Base-by-base conservation (phyloP, 2,329 filamentous ascomycete genomes). In the Lizonia empirigonia region DNA sequence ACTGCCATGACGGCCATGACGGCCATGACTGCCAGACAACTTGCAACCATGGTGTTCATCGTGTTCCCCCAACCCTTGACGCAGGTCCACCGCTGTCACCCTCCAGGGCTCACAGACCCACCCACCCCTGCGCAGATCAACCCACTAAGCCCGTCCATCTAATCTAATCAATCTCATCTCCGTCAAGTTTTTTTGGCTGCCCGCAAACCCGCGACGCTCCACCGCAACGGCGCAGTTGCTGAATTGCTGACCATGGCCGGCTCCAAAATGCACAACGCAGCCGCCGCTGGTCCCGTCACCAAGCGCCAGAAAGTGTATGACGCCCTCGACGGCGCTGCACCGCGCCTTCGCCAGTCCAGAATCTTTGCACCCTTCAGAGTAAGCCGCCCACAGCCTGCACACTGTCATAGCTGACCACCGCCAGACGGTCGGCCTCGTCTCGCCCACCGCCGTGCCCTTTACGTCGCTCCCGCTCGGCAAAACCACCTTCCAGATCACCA, bases 401-500 rank as follows among this genome's bases (percentile, higher is more conserved):
- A 15, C 6, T 15, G 13, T 30, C 26, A 13, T n/a, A n/a, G 37
- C 45, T 65, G 37, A 64, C 51, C 10, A 7, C 19, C 16, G 20
- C 12, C 70, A 96, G 90, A 97, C 93, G 37, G 84, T 99, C 59
- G 94, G 94, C 13, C 81, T 99, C 24, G 91, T 99, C 2, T 97
- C 94, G 5, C 91, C 94, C 0, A 97, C 93, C 2, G 77, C 81
- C 39, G 91, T 97, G 0, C 93, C 94, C 0, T 97, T 99, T 69
- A 92, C 93, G 2, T 88, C 89, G 5, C 83, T 95, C 24, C 89
- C 93, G 0, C 80, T 96, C 13, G 94, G 94, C 50, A 96, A 96
- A 76, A 93, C 90, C 1, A 96, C 91, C 3, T 99, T 96, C 70
- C 94, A 99, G 73, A 91, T 99, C 74, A 97, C 94, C 26, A 99